These are phyloP conservation scores for Rosa rugosa DNA, from an alignment of 306 rosid species.

Conservation along the genomic window DNA sequence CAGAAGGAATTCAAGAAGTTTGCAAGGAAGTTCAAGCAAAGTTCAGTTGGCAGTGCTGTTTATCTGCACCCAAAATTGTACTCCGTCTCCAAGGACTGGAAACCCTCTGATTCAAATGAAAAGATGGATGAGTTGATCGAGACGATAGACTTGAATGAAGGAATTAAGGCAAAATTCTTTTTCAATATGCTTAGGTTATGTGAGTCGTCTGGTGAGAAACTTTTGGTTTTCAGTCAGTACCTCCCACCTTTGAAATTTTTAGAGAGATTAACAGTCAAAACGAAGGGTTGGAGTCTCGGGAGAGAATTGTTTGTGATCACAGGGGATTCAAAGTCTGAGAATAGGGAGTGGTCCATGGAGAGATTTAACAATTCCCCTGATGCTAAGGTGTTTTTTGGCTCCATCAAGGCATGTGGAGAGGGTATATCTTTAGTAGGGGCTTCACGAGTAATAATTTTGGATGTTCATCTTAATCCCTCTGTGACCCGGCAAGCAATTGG, in stretches of 20 bases:
- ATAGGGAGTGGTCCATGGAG: constrained; percentile 78
- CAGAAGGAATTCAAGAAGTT: constrained; percentile 43
- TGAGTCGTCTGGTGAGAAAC: constrained; percentile 70
- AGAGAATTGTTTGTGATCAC: constrained; percentile 81
- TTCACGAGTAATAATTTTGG: constrained; percentile 75
- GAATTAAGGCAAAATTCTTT: constrained; percentile 83
- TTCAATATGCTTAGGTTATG: constrained; percentile 60
- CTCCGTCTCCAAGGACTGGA: constrained; percentile 41
- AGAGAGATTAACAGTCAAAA: constrained; percentile 62
- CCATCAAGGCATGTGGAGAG: constrained; percentile 98
- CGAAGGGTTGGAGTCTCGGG: constrained; percentile 71
- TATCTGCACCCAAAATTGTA: constrained; percentile 77
- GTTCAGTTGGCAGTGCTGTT: constrained; percentile 75
- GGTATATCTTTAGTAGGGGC: constrained; percentile 97
- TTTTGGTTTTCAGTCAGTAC: constrained; percentile 91
- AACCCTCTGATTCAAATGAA: constrained; percentile 34
- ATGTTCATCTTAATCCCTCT: constrained; percentile 88
- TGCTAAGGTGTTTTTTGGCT: constrained; percentile 88
- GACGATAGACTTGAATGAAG: constrained; percentile 56
- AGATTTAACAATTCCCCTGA: constrained; percentile 68
- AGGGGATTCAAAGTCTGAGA: constrained; percentile 73
- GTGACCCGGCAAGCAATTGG: constrained; percentile 97
- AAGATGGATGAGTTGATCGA: constrained; percentile 59
- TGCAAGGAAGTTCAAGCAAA: constrained; percentile 61
- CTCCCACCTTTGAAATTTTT: constrained; percentile 77